phyloP scores from a whole-genome alignment of 129 eudicot species.

The Glebionis coronaria region DNA sequence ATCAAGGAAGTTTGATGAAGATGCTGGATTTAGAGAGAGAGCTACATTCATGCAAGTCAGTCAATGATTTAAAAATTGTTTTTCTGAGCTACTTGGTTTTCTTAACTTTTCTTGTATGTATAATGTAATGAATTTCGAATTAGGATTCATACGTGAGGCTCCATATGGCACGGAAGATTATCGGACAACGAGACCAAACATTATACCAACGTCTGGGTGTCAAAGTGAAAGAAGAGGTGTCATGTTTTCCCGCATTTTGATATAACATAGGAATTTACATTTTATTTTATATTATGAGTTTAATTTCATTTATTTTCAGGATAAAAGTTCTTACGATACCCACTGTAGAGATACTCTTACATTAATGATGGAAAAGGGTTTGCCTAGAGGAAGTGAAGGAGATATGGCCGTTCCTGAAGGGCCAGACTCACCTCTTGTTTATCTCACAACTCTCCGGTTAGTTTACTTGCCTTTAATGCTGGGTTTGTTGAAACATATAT shows the following conservation, averaged over 20 bases:
- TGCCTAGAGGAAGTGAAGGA: neutral
- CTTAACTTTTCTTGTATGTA: neutral
- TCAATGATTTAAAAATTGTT: too few relatives aligned
- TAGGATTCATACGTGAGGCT: too few relatives aligned
- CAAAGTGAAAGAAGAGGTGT: neutral
- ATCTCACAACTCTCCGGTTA: neutral
- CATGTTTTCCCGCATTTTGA: neutral
- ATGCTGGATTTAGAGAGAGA: too few relatives aligned
- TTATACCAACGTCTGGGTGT: neutral
- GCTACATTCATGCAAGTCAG: too few relatives aligned
- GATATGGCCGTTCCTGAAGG: neutral
- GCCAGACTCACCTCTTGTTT: neutral
- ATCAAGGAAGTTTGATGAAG: too few relatives aligned
- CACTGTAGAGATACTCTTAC: neutral
- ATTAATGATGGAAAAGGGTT: neutral
- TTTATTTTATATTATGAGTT: neutral
- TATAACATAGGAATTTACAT: neutral
- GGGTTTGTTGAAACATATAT: neutral
- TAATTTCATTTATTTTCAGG: neutral
- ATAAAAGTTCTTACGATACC: neutral
- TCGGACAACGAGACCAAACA: neutral
- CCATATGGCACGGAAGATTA: too few relatives aligned
- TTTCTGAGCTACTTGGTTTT: neutral
- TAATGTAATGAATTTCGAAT: too few relatives aligned
- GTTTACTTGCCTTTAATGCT: neutral